Evolutionary conservation across 1,284 basidiomycete species (phyloP), one percentile per base, ranked within the genome.

Genomic region (Puccinia sorghi): DNA sequence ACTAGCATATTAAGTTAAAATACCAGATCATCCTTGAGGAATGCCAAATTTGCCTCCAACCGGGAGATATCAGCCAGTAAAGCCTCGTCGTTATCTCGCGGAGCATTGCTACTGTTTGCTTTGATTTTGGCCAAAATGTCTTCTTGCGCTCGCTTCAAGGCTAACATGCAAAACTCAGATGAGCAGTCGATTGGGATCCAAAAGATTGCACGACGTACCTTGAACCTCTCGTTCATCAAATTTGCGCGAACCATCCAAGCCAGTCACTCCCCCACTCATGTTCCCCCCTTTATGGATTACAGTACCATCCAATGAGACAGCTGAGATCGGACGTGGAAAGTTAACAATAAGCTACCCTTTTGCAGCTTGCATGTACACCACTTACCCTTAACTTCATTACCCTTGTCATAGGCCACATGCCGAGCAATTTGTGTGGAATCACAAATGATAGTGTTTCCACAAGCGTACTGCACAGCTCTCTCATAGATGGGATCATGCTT

Each of bases 221-320:
- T 93, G 90, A 3, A 98, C 88, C 82, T 97, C 94, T 81, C 91
- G 91, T 84, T 98, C 95, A 80, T 95, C 93, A 91, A 94, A 98
- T 83, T 93, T 93, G 85, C 92, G 91, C 69, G 88, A 88, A 50
- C 85, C 88, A 52, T 87, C 88, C 81, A 90, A 89, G 0, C 90
- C 89, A 80, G 92, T 93, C 46, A 90, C 88, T 59, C 97, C 97
- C 86, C 97, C 97, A 48, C 97, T 99, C 84, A 99, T 99, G 64
- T 97, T 86, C 82, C 97, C 97, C 81, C 92, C 94, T 87, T 96
- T 97, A 85, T 99, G 97, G 73, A 99, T 97, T 78, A 99, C 87
- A 0, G 95, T 98, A 0, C 97, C 97, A 67, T 99, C 95, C 56
- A 99, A 87, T 0, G 97, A 96, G 12, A 99, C 96, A 80, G 95